A percentile compares a stretch with the other conserved stretches of the same genome.
These are phyloP conservation scores for Trametes meyenii DNA, from an alignment of 768 basidiomycete genomes.

Conservation along the genomic window DNA sequence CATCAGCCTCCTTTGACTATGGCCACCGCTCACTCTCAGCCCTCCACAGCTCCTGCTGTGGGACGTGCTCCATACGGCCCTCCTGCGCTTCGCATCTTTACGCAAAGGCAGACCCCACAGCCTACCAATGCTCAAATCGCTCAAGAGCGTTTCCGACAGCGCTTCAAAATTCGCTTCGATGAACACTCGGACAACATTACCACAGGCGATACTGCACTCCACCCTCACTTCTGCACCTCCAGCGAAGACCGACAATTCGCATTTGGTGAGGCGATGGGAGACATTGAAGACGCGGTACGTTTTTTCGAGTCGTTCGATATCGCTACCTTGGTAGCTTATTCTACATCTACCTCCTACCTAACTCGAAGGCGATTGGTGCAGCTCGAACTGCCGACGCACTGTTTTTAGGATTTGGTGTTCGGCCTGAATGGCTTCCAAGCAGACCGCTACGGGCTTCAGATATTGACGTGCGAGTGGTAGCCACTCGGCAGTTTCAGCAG, in stretches of 20 bases:
- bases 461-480: constrained; percentile 3
- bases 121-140: neutral
- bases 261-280: constrained; percentile 2
- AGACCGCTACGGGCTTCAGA: neutral
- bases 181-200: neutral
- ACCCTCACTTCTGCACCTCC: neutral
- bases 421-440: constrained; percentile 10
- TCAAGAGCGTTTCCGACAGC: neutral
- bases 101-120: neutral
- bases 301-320: neutral
- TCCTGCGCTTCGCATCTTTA: constrained; percentile 3
- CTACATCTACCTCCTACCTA: neutral
- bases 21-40: neutral
- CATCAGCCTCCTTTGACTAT: neutral
- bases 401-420: constrained; percentile 6
- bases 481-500: constrained; percentile 5
- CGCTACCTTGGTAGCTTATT: too few species aligned
- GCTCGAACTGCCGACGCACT: constrained; percentile 8
- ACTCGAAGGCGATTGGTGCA: neutral
- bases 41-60: neutral
- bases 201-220: neutral
- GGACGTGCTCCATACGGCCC: constrained; percentile 1
- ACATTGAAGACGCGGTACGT: constrained; percentile 9
- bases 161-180: constrained; percentile 1
- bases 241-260: constrained; percentile 3